These are phyloP conservation scores for Lotmaria passim DNA, from an alignment of 208 protist genomes.

Conservation along the genomic window DNA sequence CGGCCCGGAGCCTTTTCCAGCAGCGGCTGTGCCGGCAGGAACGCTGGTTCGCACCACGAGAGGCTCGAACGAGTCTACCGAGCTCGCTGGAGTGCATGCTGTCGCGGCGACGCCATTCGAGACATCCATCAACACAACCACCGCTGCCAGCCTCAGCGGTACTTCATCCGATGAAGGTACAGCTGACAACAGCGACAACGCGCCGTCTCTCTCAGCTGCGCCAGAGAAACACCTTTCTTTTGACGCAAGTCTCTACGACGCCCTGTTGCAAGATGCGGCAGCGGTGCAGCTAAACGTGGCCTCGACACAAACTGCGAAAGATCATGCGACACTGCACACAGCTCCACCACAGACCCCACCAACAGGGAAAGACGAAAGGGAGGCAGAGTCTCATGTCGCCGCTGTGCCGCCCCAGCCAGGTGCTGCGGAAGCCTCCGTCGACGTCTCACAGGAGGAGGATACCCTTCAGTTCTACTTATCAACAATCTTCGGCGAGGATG, in stretches of 20 bases:
- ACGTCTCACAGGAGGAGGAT: background rate
- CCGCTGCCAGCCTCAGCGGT: background rate
- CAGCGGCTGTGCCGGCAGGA: too few relatives aligned
- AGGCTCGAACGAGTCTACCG: background rate
- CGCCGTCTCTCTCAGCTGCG: background rate
- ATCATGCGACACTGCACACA: background rate
- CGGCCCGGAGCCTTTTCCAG: constrained; percentile 3
- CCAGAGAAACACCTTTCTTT: background rate
- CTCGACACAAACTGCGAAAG: too few relatives aligned
- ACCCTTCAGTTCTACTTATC: constrained; percentile 23
- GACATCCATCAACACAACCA: too few relatives aligned
- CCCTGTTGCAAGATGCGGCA: constrained; percentile 16
- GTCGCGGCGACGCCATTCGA: too few relatives aligned
- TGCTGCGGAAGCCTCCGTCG: background rate
- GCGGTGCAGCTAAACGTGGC: background rate
- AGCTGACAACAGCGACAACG: too few relatives aligned
- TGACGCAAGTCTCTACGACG: constrained; percentile 16
- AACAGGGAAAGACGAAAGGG: background rate
- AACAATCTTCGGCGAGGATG: background rate
- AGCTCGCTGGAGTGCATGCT: background rate
- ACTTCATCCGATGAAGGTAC: too few relatives aligned
- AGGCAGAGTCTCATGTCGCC: too few relatives aligned
- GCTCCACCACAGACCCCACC: background rate
- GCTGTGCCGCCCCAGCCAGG: background rate
- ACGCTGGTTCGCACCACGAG: background rate